phyloP scores from a whole-genome alignment of 768 basidiomycete species.

The Butyriboletus loyo region DNA sequence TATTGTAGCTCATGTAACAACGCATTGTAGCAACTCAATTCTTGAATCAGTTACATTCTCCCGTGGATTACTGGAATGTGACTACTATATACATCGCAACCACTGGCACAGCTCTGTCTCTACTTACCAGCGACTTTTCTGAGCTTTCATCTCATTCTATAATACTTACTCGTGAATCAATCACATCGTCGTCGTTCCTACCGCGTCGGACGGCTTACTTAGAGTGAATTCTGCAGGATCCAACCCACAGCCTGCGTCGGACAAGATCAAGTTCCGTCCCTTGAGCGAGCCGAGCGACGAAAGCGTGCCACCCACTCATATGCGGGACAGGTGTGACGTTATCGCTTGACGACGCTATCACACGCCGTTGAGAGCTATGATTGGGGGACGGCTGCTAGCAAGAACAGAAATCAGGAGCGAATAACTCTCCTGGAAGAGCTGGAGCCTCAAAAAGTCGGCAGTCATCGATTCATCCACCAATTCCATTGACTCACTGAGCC shows the following conservation, averaged over 20 bases:
- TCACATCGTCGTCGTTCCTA: not conserved
- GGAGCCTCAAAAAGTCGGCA: too few relatives aligned
- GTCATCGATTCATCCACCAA: too few relatives aligned
- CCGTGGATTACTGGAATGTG: not conserved
- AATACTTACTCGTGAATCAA: too few relatives aligned
- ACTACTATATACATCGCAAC: not conserved
- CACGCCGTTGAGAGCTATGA: too few relatives aligned
- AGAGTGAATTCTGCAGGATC: not conserved
- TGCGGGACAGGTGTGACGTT: too few relatives aligned
- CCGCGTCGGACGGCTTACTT: not conserved
- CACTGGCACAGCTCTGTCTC: too few relatives aligned
- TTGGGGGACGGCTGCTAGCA: too few relatives aligned
- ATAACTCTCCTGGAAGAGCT: too few relatives aligned
- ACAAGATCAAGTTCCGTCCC: not conserved
- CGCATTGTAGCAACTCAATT: not conserved
- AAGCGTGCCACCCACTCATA: not conserved
- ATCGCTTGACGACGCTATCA: too few relatives aligned
- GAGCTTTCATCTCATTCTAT: not conserved
- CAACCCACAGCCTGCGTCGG: not conserved
- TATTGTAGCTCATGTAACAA: not conserved
- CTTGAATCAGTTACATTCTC: not conserved
- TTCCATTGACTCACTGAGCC: too few relatives aligned
- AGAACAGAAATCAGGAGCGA: too few relatives aligned
- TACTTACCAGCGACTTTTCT: too few relatives aligned
- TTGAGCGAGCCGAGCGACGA: not conserved